Conservation (phyloP, 2,329 filamentous ascomycete species). For the Microcyclospora pomicola region DNA sequence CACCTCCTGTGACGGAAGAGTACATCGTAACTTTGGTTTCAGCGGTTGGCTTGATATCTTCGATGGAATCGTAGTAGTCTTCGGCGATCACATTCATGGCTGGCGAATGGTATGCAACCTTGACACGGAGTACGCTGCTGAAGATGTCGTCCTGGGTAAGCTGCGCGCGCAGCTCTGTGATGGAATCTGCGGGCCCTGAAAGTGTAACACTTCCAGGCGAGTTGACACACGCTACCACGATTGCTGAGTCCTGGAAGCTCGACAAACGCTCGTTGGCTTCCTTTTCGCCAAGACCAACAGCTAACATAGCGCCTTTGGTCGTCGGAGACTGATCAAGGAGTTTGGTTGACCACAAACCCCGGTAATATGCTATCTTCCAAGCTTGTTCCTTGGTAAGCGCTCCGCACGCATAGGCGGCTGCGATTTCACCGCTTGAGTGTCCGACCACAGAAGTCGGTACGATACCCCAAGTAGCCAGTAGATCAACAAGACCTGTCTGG, state of each 20-base stretch:
- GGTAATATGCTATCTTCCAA: conserved; percentile 12
- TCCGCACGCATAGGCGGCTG: conserved; percentile 19
- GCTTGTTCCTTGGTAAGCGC: conserved; percentile 6
- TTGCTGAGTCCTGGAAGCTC: background rate
- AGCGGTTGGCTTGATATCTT: background rate
- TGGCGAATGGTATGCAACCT: conserved; percentile 31
- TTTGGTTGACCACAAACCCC: too few relatives aligned
- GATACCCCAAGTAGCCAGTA: conserved; percentile 19
- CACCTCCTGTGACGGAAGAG: conserved; percentile 4
- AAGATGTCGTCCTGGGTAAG: conserved; percentile 26
- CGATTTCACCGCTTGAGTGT: conserved; percentile 22
- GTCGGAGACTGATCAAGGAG: background rate
- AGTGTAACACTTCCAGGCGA: conserved; percentile 30
- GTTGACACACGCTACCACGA: conserved; percentile 20
- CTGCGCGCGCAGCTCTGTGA: conserved; percentile 18
- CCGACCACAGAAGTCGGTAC: conserved; percentile 14
- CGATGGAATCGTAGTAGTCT: conserved; percentile 4
- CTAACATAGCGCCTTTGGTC: background rate
- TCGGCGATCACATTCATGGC: conserved; percentile 14
- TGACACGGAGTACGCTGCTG: conserved; percentile 25
- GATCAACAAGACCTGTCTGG: conserved; percentile 37
- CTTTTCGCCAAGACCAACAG: background rate
- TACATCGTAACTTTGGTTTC: background rate
- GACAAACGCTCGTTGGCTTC: too few relatives aligned
- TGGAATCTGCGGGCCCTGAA: conserved; percentile 28